Percentiles rank a stretch among this genome's conserved stretches.
Evolutionary conservation across 495 filamentous ascomycete genomes (phyloP).

Genomic region (Physcia stellaris): DNA sequence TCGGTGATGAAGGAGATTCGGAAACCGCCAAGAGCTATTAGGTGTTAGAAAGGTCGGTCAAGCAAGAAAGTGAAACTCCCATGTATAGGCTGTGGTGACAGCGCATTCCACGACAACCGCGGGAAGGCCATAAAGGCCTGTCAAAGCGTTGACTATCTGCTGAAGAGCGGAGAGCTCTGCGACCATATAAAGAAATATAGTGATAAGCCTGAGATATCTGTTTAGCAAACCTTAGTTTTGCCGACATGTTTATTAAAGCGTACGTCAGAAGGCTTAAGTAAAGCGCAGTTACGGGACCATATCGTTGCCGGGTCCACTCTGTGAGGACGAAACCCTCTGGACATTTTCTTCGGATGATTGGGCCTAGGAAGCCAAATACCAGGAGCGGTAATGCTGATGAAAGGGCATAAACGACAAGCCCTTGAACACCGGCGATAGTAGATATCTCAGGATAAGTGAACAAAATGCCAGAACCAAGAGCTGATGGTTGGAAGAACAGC

Average conservation of each 20-base stretch:
- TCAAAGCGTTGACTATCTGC: conserved; percentile 57
- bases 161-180: conserved; percentile 61
- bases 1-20: conserved; percentile 66
- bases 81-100: conserved; percentile 66
- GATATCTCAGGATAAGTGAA: conserved; percentile 69
- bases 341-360: conserved; percentile 58
- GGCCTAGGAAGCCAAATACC: conserved; percentile 53
- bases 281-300: conserved; percentile 47
- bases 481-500: conserved; percentile 28
- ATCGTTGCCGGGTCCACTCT: conserved; percentile 65
- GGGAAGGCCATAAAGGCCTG: conserved; percentile 58
- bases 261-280: conserved; percentile 55
- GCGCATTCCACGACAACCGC: conserved; percentile 57
- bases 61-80: conserved; percentile 26
- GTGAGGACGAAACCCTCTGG: conserved; percentile 68
- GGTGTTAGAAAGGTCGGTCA: not conserved
- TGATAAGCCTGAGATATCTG: conserved; percentile 34
- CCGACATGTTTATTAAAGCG: conserved; percentile 4
- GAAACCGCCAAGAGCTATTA: conserved; percentile 57
- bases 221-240: not conserved
- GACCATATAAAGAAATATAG: conserved; percentile 71
- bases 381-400: conserved; percentile 52
- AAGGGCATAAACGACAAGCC: conserved; percentile 56
- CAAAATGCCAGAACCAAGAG: conserved; percentile 63
- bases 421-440: conserved; percentile 64